Conservation (phyloP, 306 rosid species). For the Trifolium fragiferum region DNA sequence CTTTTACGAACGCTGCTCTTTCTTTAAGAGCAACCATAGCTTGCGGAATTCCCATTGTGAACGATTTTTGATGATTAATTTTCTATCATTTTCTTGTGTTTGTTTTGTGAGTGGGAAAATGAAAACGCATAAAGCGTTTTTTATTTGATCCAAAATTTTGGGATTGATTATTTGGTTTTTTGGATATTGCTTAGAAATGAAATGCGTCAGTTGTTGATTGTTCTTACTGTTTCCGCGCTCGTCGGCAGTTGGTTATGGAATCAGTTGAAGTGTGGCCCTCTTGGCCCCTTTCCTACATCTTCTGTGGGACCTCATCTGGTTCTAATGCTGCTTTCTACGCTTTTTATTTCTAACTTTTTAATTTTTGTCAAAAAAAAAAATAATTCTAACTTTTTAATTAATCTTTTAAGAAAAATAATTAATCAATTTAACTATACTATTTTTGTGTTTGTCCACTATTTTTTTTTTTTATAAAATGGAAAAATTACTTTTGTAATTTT, state of each 20-base stretch:
- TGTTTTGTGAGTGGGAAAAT: slow-evolving; percentile 41
- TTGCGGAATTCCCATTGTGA: slow-evolving; percentile 60
- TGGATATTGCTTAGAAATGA: slow-evolving; percentile 2
- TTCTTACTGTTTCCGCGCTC: slow-evolving; percentile 37
- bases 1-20: slow-evolving; percentile 68
- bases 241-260: slow-evolving; percentile 36
- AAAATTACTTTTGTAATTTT: too few relatives aligned
- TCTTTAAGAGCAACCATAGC: slow-evolving; percentile 66
- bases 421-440: too few relatives aligned
- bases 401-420: too few relatives aligned
- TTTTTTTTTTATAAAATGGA: too few relatives aligned
- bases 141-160: slow-evolving; percentile 16
- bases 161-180: not conserved
- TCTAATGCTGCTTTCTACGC: slow-evolving; percentile 26
- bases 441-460: too few relatives aligned
- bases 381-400: too few relatives aligned
- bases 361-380: too few relatives aligned
- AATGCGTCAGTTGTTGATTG: slow-evolving; percentile 3
- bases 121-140: not conserved
- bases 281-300: slow-evolving; percentile 15
- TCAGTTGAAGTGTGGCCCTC: slow-evolving; percentile 37
- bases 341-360: not conserved
- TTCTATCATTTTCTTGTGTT: slow-evolving; percentile 36
- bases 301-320: slow-evolving; percentile 41
- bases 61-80: not conserved